Base-by-base conservation (phyloP, 2,329 filamentous ascomycete genomes). In the Emergomyces pasteurianus region DNA sequence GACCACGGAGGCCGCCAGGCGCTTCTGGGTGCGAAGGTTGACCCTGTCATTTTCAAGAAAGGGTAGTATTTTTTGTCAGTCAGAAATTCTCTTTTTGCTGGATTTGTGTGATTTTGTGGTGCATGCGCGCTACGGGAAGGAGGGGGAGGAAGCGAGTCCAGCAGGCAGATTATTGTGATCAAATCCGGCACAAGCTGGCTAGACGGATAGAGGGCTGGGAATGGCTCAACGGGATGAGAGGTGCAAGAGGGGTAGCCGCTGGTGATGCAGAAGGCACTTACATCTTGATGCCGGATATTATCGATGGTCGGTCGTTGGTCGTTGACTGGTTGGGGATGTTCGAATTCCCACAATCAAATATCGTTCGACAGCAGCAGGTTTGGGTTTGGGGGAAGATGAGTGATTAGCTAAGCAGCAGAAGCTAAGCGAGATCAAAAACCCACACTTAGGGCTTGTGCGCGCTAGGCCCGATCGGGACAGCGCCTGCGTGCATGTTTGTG, bases 1-100 rank as follows among this genome's bases (percentile, higher is more conserved):
- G 80, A 96, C 90, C 80, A 99, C 94, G 81, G 92, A 89, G 78
- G 94, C 90, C 80, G 94, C 94, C 77, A 99, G 92, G 84, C 95
- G 92, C 89, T 99, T 99, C 87, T 99, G 95, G 81, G 94, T 97
- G 81, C 88, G 88, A 82, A 99, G 89, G 81, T 97, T 97, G 89
- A 96, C 92, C 94, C 94, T 99, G 79, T 72, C 72, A 65, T 63
- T 62, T 61, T 58, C 58, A 63, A 64, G 67, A 68, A 68, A 70
- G 16, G 18, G 26, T 40, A 26, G 38, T 23, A 23, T 47, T 46
- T 55, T n/a, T 21, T 38, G 63, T 61, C 61, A 65, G 59, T 60
- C 61, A 65, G 61, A 58, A 54, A 57, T 58, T 66, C 60, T 61
- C 55, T 63, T 36, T n/a, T 58, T 64, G 66, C 21, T 66, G 68